phyloP scores from a whole-genome alignment of 371 early-diverging fungal species.

The Rhizopus sp. region DNA sequence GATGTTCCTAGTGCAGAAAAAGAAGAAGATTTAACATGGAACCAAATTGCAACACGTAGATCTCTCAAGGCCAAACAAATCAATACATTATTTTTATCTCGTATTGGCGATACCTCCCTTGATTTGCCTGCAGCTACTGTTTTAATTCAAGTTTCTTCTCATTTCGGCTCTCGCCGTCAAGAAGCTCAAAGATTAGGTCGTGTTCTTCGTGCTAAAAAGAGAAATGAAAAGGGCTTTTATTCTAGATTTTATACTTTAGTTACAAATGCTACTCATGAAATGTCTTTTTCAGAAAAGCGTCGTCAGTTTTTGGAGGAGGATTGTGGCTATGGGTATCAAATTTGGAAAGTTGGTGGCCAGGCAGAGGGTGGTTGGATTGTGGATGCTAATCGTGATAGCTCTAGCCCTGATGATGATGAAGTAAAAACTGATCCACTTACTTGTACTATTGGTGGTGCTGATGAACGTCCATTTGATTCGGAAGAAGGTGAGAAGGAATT shows the following conservation, averaged over 20 bases:
- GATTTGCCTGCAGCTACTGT: conserved; percentile 56
- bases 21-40: conserved; percentile 34
- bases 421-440: conserved; percentile 44
- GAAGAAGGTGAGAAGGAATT: conserved; percentile 32
- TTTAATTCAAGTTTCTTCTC: conserved; percentile 52
- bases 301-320: conserved; percentile 51
- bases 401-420: conserved; percentile 40
- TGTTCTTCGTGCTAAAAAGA: conserved; percentile 52
- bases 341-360: conserved; percentile 42
- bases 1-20: conserved; percentile 32
- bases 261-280: conserved; percentile 41
- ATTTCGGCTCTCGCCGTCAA: conserved; percentile 55
- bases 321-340: conserved; percentile 54
- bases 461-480: conserved; percentile 26
- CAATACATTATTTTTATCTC: conserved; percentile 46
- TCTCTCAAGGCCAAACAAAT: conserved; percentile 36
- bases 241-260: conserved; percentile 53
- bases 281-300: conserved; percentile 46
- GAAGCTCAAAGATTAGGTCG: conserved; percentile 57
- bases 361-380: conserved; percentile 43
- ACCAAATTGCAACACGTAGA: conserved; percentile 31
- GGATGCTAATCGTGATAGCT: conserved; percentile 18
- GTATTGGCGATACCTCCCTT: conserved; percentile 54
- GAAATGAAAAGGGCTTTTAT: conserved; percentile 55
- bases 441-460: conserved; percentile 34